These are phyloP conservation scores for Chlamydomonas incerta DNA, from an alignment of 139 green algal genomes.

Conservation along the genomic window DNA sequence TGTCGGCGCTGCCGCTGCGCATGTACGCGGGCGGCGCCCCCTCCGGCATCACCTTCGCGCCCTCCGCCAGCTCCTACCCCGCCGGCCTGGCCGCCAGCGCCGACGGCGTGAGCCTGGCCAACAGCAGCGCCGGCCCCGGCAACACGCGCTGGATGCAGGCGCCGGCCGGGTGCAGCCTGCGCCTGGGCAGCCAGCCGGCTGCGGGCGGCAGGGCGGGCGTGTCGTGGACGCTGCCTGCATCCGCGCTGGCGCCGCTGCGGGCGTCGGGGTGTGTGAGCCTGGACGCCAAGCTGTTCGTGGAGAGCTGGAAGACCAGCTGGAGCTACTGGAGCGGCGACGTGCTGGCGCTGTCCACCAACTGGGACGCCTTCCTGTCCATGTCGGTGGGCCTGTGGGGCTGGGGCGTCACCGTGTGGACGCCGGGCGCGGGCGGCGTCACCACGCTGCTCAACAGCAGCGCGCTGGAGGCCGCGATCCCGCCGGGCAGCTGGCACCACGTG, in stretches of 20 bases:
- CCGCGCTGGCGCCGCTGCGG: not conserved
- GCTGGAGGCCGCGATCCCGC: slow-evolving; percentile 7
- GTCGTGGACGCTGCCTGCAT: not conserved
- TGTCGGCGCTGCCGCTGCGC: not conserved
- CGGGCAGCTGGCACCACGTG: slow-evolving; percentile 32
- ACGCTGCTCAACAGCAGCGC: not conserved
- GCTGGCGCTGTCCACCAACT: not conserved
- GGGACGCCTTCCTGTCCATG: too few species aligned
- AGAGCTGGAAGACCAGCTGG: slow-evolving; percentile 15
- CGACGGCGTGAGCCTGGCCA: not conserved
- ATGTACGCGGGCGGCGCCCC: not conserved
- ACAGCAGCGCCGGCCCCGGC: not conserved
- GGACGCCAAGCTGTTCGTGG: slow-evolving; percentile 39
- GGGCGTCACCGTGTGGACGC: not conserved
- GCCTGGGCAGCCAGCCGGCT: too few species aligned
- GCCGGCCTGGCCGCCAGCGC: not conserved
- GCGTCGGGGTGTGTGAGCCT: not conserved
- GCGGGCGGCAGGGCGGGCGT: slow-evolving; percentile 13
- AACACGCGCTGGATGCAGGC: slow-evolving; percentile 26
- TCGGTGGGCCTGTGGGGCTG: not conserved
- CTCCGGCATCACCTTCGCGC: not conserved
- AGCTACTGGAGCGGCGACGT: slow-evolving; percentile 19
- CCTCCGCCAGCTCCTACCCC: not conserved
- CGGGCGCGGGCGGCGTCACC: too few species aligned
- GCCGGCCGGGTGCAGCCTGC: slow-evolving; percentile 33